Evolutionary conservation across 2,329 filamentous ascomycete species (phyloP).

Genomic region (Pseudofabraea citricarpa): DNA sequence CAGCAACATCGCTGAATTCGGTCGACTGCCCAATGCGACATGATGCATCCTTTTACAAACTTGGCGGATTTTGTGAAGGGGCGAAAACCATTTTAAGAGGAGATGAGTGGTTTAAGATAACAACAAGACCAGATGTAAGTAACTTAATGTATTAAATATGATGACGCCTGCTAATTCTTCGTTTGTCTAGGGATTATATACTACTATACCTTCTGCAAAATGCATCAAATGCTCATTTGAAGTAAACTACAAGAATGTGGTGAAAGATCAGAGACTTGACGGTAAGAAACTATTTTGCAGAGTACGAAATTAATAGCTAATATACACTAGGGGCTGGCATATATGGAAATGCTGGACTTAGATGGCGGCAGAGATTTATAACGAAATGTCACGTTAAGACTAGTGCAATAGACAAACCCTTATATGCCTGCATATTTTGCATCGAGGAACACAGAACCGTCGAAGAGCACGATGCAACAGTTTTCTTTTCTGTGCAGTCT

Average conservation of each 20-base stretch:
- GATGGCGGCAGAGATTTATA: constrained; percentile 25
- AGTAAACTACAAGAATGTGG: constrained; percentile 23
- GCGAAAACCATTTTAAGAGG: constrained; percentile 21
- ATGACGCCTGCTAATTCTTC: too few relatives aligned
- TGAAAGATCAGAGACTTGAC: constrained; percentile 18
- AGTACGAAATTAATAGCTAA: constrained; percentile 5
- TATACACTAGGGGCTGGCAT: constrained; percentile 22
- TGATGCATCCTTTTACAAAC: constrained; percentile 26
- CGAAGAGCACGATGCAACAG: constrained; percentile 27
- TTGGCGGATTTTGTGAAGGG: constrained; percentile 27
- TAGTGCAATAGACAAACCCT: constrained; percentile 20
- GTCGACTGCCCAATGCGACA: constrained; percentile 22
- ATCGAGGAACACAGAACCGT: constrained; percentile 24
- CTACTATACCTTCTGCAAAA: constrained; percentile 20
- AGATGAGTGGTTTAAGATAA: constrained; percentile 23
- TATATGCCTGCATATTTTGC: constrained; percentile 29
- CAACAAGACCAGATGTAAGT: constrained; percentile 24
- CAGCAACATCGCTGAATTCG: constrained; percentile 18
- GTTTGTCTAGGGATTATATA: constrained; percentile 22
- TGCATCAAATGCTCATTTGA: constrained; percentile 27
- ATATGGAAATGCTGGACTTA: constrained; percentile 24
- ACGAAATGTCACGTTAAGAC: constrained; percentile 26
- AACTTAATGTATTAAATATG: too few relatives aligned
- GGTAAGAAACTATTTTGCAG: too few relatives aligned
- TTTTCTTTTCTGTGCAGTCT: constrained; percentile 25